Conservation (phyloP, 140 eudicot genomes). For the Anethum foeniculum region DNA sequence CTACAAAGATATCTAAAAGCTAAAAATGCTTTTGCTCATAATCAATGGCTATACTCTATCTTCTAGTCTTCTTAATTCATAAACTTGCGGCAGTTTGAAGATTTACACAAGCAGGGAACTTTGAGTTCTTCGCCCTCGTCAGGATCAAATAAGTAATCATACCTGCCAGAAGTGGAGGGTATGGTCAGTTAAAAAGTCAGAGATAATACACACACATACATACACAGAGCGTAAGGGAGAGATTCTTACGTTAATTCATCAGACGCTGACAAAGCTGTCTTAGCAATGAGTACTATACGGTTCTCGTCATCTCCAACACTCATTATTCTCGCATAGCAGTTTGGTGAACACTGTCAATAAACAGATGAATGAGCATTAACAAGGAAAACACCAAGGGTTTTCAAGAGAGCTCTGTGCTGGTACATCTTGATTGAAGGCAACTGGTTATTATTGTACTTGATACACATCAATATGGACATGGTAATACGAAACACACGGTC, state of each 20-base stretch:
- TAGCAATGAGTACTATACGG: slow-evolving; percentile 77
- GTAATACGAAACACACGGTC: background rate
- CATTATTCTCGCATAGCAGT: slow-evolving; percentile 84
- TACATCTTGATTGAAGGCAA: background rate
- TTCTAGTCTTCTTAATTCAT: slow-evolving; percentile 1
- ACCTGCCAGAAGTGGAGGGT: background rate
- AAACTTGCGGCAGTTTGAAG: slow-evolving; percentile 13
- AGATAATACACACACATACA: background rate
- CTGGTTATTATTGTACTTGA: background rate
- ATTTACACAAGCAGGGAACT: slow-evolving; percentile 14
- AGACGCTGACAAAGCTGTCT: slow-evolving; percentile 67
- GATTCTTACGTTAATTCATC: slow-evolving; percentile 60
- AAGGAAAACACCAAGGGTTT: background rate
- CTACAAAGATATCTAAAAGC: background rate
- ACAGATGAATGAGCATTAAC: background rate
- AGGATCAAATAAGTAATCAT: slow-evolving; percentile 13
- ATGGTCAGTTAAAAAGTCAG: background rate
- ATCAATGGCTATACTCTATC: slow-evolving; percentile 25
- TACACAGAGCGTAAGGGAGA: background rate
- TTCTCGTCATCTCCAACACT: slow-evolving; percentile 63
- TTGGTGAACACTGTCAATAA: slow-evolving; percentile 71
- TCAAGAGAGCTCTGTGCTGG: background rate
- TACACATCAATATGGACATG: background rate
- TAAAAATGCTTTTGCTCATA: slow-evolving; percentile 15
- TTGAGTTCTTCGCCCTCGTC: slow-evolving; percentile 10